phyloP scores from a whole-genome alignment of 2,329 filamentous ascomycete genomes.

The Nannizzia gypsea region DNA sequence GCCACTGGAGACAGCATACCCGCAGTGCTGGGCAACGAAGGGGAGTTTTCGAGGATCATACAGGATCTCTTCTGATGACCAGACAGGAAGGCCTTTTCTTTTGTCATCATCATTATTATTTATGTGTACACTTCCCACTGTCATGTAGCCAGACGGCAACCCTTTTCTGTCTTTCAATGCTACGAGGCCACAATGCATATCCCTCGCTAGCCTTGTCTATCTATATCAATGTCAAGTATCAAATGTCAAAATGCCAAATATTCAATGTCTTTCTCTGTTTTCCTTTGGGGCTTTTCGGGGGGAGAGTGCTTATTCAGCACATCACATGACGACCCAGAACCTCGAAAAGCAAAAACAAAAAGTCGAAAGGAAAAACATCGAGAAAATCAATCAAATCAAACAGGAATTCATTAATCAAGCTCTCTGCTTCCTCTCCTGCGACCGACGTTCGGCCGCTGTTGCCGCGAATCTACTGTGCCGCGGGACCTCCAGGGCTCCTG shows the following conservation, averaged over 20 bases:
- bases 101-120: not conserved
- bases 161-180: not conserved
- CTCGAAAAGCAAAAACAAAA: not conserved
- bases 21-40: conserved; percentile 43
- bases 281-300: no score
- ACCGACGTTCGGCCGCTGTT: not conserved
- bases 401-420: not conserved
- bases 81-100: not conserved
- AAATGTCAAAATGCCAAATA: not conserved
- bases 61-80: conserved; percentile 44
- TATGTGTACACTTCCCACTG: not conserved
- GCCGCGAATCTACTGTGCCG: not conserved
- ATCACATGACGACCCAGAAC: not conserved
- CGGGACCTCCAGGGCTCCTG: not conserved
- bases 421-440: not conserved
- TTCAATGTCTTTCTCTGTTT: no score
- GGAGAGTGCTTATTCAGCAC: not conserved
- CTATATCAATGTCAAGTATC: not conserved
- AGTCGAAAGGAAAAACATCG: not conserved
- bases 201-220: no score
- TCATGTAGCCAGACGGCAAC: not conserved
- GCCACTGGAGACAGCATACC: conserved; percentile 35
- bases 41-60: conserved; percentile 48
- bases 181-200: not conserved
- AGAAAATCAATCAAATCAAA: not conserved